Conservation (phyloP, 768 basidiomycete genomes). For the Suillus bovinus region DNA sequence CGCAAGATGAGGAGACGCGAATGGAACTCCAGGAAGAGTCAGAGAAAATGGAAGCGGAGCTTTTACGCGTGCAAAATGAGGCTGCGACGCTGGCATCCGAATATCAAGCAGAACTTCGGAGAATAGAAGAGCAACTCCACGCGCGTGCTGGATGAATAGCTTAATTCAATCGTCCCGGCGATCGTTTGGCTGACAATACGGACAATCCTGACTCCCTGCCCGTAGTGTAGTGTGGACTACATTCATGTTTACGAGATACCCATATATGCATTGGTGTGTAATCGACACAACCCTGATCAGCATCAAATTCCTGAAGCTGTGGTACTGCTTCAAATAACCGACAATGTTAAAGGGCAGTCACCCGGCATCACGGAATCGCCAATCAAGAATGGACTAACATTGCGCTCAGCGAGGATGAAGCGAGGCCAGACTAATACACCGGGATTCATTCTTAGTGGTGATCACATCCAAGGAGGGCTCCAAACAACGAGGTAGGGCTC, state of each 20-base stretch:
- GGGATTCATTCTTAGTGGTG: neutral
- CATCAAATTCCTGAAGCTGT: neutral
- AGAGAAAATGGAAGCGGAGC: conserved; percentile 31
- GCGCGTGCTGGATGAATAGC: conserved; percentile 29
- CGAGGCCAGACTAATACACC: conserved; percentile 1
- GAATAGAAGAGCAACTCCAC: conserved; percentile 33
- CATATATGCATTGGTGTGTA: neutral
- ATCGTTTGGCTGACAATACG: conserved; percentile 7
- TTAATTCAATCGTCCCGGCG: conserved; percentile 24
- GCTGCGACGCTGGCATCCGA: conserved; percentile 32
- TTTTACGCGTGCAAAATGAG: conserved; percentile 30
- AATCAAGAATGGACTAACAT: conserved; percentile 1
- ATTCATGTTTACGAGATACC: conserved; percentile 10
- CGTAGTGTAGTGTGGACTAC: conserved; percentile 18
- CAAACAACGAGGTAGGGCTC: conserved; percentile 1
- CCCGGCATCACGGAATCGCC: neutral
- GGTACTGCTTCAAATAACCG: neutral
- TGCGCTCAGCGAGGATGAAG: neutral
- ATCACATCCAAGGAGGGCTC: neutral
- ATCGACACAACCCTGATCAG: neutral
- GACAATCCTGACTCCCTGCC: neutral
- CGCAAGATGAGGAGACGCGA: conserved; percentile 48
- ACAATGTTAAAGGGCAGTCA: neutral
- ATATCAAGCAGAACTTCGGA: conserved; percentile 35
- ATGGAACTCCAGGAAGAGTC: conserved; percentile 45